phyloP scores from a whole-genome alignment of 352 stramenopile genomes.

The Plasmopara halstedii region DNA sequence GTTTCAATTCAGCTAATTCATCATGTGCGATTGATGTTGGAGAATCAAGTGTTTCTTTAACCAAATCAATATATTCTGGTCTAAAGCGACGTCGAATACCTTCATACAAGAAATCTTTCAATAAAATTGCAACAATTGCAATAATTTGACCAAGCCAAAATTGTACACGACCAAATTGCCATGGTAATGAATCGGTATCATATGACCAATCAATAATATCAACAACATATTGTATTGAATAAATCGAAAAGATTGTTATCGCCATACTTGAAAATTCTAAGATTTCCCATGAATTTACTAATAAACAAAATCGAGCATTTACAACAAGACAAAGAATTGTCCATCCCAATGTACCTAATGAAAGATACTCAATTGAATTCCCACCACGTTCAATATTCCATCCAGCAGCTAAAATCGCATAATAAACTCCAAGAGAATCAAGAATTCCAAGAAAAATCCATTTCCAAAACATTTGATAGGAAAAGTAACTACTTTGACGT shows the following conservation, averaged over 20 bases:
- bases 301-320: constrained; percentile 65
- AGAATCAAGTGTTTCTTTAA: constrained; percentile 40
- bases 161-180: constrained; percentile 52
- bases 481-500: constrained; percentile 55
- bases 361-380: constrained; percentile 47
- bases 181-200: constrained; percentile 72
- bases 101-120: constrained; percentile 71
- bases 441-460: constrained; percentile 74
- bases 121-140: constrained; percentile 49
- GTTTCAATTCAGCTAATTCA: constrained; percentile 46
- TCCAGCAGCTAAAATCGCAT: constrained; percentile 33
- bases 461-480: constrained; percentile 82
- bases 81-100: constrained; percentile 52
- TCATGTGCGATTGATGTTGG: constrained; percentile 23
- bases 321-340: constrained; percentile 74
- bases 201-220: constrained; percentile 67
- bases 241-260: constrained; percentile 49
- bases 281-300: constrained; percentile 77
- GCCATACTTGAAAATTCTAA: constrained; percentile 49
- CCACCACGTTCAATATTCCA: constrained; percentile 61
- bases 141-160: constrained; percentile 78
- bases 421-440: constrained; percentile 71
- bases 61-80: constrained; percentile 65
- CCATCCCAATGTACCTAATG: constrained; percentile 61
- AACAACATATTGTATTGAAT: constrained; percentile 59